Percentiles rank a stretch among this genome's conserved stretches.
Conservation (phyloP, 2,329 filamentous ascomycete genomes). For the Hypoxylon sp. region DNA sequence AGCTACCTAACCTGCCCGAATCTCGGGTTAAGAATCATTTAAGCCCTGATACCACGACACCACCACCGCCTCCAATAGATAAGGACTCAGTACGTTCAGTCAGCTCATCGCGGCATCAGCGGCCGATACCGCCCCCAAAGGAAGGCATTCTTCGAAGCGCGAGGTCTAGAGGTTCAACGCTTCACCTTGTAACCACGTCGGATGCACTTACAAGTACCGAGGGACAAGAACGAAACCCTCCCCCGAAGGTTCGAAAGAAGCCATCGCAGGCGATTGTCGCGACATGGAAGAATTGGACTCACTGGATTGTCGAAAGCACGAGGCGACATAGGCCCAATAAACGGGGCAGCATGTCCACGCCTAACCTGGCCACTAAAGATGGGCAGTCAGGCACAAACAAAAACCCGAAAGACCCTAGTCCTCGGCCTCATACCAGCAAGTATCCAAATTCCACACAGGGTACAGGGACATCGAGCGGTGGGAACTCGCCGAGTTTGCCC, state of each 20-base stretch:
- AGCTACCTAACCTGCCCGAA: constrained; percentile 84
- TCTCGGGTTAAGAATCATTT: constrained; percentile 62
- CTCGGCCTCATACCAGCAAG: constrained; percentile 73
- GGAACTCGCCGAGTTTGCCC: constrained; percentile 67
- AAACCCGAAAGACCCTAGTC: constrained; percentile 67
- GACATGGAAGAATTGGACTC: constrained; percentile 75
- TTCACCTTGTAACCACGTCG: constrained; percentile 83
- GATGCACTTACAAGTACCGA: constrained; percentile 62
- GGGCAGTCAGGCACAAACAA: constrained; percentile 59
- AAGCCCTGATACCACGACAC: constrained; percentile 63
- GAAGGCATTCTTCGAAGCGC: constrained; percentile 79
- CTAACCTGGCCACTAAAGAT: constrained; percentile 70
- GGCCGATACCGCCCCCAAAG: constrained; percentile 86
- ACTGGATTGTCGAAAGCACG: constrained; percentile 74
- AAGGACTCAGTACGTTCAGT: constrained; percentile 82
- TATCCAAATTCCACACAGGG: constrained; percentile 62
- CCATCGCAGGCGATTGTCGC: constrained; percentile 72
- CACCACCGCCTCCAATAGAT: constrained; percentile 81
- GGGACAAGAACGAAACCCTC: constrained; percentile 49
- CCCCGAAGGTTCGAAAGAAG: constrained; percentile 68
- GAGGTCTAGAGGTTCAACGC: constrained; percentile 83
- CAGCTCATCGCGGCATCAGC: constrained; percentile 83
- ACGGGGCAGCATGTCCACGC: constrained; percentile 70
- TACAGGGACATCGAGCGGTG: constrained; percentile 58
- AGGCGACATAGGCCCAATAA: constrained; percentile 66